Base-by-base conservation (phyloP, 2,329 filamentous ascomycete species). In the Lizonia empirigonia region DNA sequence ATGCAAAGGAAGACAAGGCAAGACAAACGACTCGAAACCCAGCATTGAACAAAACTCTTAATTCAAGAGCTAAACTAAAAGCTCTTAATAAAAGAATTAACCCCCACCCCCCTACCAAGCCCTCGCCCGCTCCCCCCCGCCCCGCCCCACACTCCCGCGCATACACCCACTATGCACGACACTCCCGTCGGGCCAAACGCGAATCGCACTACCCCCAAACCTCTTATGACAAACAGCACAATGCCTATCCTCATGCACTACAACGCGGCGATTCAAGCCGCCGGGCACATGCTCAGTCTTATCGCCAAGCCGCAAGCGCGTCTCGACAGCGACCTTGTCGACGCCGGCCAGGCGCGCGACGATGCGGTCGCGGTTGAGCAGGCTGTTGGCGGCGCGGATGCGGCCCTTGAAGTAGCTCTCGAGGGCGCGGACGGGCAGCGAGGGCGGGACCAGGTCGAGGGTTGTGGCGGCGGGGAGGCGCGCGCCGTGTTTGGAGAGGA, bases 191-290 rank as follows among this genome's bases (percentile, higher is more conserved):
- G 92, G 90, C 74, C 94, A 82, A 10, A 97, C 92, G 32, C 92
- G 87, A 53, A 97, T 88, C 15, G 96, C 94, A 71, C 89, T 96
- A 1, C 91, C 88, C 1, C 92, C 93, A 59, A 99, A 83, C 59
- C 94, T 81, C 79, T 97, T 97, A 73, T 96, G 89, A 71, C 94
- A 99, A 13, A 96, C 90, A 10, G 89, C 87, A 71, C 94, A 99
- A 46, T 96, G 87, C 42, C 90, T 81, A 68, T 97, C 93, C 64
- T 99, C 93, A 8, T 83, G 85, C 42, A 99, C 86, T 16, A 91
- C 84, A 9, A 97, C 91, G 60, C 90, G 82, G 29, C 84, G 75
- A 63, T 83, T 86, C 64, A 84, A 75, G 1, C 82, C 83, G 1
- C 80, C 80, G 0, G 69, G 64, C 26, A 63, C 48, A 12, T 82